A percentile compares a stretch with the other conserved stretches of the same genome.
Conservation (phyloP, 495 filamentous ascomycete genomes). For the Talaromyces ruber region DNA sequence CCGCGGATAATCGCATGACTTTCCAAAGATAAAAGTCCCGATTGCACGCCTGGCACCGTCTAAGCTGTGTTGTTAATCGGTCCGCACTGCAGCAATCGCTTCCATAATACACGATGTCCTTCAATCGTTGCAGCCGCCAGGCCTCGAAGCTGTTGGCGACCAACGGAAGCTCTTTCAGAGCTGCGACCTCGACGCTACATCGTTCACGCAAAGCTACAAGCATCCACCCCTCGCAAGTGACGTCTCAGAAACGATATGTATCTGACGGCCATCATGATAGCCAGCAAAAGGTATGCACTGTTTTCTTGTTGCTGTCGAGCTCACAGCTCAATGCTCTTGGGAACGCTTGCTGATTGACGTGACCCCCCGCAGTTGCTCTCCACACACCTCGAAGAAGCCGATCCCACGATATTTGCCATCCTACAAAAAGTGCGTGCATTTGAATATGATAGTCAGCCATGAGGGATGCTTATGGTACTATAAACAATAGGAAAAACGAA, state of each 20-base stretch:
- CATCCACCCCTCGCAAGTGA: constrained; percentile 13
- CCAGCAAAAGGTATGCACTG: constrained; percentile 31
- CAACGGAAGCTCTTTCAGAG: constrained; percentile 15
- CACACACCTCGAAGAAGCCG: constrained; percentile 69
- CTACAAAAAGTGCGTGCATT: constrained; percentile 68
- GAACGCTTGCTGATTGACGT: background rate
- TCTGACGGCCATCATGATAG: constrained; percentile 27
- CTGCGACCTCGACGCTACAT: constrained; percentile 6
- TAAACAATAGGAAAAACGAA: constrained; percentile 80
- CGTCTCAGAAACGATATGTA: constrained; percentile 26
- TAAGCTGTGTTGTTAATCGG: background rate
- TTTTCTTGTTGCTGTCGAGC: background rate
- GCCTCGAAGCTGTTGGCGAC: constrained; percentile 28
- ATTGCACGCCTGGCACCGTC: background rate
- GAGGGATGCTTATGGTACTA: constrained; percentile 5
- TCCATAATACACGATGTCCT: constrained; percentile 23
- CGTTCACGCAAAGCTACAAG: constrained; percentile 11
- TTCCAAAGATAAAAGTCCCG: background rate
- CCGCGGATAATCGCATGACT: constrained; percentile 1
- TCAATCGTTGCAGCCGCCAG: constrained; percentile 34
- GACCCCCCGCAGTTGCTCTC: constrained; percentile 59
- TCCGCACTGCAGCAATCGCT: background rate
- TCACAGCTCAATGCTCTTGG: background rate
- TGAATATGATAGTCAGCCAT: background rate
- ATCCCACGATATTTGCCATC: constrained; percentile 79